Evolutionary conservation across 2,329 filamentous ascomycete genomes (phyloP).

Genomic region (Exophiala oligosperma): DNA sequence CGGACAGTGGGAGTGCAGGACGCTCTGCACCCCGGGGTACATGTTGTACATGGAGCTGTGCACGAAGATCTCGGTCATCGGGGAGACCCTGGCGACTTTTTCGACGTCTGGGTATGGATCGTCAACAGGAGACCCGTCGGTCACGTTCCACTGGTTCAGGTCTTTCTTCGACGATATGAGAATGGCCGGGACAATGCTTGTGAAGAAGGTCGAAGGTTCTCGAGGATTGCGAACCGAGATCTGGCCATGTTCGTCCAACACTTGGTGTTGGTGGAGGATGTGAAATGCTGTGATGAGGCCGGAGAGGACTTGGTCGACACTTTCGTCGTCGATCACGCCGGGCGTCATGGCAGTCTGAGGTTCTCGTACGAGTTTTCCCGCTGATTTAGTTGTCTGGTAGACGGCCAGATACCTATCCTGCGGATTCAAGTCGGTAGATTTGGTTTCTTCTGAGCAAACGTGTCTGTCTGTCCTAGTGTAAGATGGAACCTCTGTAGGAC

Average conservation of each 20-base stretch:
- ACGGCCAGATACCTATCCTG: too few species aligned
- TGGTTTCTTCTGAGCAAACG: too few species aligned
- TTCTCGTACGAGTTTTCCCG: too few species aligned
- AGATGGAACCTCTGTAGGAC: too few species aligned
- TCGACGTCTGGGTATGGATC: constrained; percentile 3
- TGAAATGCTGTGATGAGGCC: constrained; percentile 49
- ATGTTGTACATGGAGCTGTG: constrained; percentile 48
- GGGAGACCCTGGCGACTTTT: background rate
- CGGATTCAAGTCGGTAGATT: too few species aligned
- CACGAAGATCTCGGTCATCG: constrained; percentile 43
- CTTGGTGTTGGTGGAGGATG: constrained; percentile 51
- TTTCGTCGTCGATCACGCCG: background rate
- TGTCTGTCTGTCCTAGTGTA: too few species aligned
- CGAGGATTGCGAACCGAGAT: constrained; percentile 53
- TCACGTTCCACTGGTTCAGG: constrained; percentile 14
- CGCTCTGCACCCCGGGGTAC: constrained; percentile 40
- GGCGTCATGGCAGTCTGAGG: background rate
- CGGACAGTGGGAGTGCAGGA: constrained; percentile 48
- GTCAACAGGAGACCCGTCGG: constrained; percentile 7
- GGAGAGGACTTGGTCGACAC: background rate
- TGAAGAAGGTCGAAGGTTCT: constrained; percentile 34
- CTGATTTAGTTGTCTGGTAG: too few species aligned
- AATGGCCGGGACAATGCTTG: constrained; percentile 18
- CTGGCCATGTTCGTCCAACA: constrained; percentile 57
- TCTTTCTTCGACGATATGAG: constrained; percentile 14